phyloP scores from a whole-genome alignment of 805 yeast genomes.

The Cyberlindnera misumaiensis region DNA sequence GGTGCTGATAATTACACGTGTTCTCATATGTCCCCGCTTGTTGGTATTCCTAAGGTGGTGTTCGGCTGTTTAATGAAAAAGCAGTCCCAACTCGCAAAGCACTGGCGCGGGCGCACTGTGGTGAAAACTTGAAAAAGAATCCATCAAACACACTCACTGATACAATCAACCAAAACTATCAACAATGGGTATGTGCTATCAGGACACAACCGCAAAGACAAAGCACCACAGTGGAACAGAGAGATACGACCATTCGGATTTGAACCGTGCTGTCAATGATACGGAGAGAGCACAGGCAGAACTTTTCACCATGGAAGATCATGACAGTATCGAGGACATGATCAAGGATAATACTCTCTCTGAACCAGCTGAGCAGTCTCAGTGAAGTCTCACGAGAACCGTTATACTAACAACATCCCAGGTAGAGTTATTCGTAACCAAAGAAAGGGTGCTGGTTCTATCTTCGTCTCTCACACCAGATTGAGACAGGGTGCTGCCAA shows the following conservation, averaged over 20 bases:
- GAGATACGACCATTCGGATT: too few relatives aligned
- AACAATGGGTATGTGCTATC: slow-evolving; percentile 25
- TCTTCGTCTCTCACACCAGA: slow-evolving; percentile 99
- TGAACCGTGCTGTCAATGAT: too few relatives aligned
- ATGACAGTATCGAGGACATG: too few relatives aligned
- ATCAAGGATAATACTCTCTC: too few relatives aligned
- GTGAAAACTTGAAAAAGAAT: slow-evolving; percentile 21
- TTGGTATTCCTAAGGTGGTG: too few relatives aligned
- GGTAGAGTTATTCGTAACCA: slow-evolving; percentile 99
- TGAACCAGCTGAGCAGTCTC: background rate
- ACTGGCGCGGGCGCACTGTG: background rate
- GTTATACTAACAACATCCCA: slow-evolving; percentile 23
- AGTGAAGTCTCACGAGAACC: background rate
- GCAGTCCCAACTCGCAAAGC: slow-evolving; percentile 15
- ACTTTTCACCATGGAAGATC: too few relatives aligned
- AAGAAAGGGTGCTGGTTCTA: slow-evolving; percentile 99
- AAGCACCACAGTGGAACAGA: too few relatives aligned
- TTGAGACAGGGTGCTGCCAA: slow-evolving; percentile 99
- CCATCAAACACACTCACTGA: slow-evolving; percentile 7
- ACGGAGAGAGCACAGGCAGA: too few relatives aligned
- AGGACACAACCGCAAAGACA: background rate
- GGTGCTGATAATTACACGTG: slow-evolving; percentile 2
- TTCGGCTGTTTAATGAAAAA: slow-evolving; percentile 12
- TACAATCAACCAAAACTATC: slow-evolving; percentile 21
- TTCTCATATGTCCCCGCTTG: slow-evolving; percentile 3